Conservation (phyloP, 495 filamentous ascomycete species). For the Poronia punctata region DNA sequence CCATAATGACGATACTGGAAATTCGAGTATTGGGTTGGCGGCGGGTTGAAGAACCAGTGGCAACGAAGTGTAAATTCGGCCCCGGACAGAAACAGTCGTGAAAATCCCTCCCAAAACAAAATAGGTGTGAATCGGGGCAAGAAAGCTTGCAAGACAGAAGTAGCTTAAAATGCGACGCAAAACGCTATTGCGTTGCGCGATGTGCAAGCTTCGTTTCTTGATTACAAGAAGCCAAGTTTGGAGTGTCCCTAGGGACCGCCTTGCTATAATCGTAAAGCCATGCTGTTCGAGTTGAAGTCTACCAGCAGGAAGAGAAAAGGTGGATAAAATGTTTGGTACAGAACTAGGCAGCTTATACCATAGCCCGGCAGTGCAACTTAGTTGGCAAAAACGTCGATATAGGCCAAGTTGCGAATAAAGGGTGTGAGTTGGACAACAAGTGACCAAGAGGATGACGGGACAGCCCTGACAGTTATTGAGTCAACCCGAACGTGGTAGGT, state of each 20-base stretch:
- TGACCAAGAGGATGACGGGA: constrained; percentile 1
- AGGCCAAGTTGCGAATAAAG: neutral
- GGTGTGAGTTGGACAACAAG: neutral
- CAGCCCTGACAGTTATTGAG: neutral
- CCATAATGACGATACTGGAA: constrained; percentile 25
- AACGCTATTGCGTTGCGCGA: constrained; percentile 8
- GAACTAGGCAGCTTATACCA: constrained; percentile 1
- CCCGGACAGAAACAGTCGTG: neutral
- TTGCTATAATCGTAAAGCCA: constrained; percentile 49
- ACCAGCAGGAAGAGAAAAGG: constrained; percentile 3
- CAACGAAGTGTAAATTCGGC: neutral
- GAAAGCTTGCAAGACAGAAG: neutral
- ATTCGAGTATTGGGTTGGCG: too few species aligned
- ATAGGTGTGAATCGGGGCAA: neutral
- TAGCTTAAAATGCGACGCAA: neutral
- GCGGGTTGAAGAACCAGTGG: too few species aligned
- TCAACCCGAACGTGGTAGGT: constrained; percentile 2
- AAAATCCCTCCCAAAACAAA: neutral
- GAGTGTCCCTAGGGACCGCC: constrained; percentile 50
- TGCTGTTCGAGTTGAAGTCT: constrained; percentile 16
- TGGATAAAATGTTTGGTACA: constrained; percentile 6
- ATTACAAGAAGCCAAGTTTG: constrained; percentile 22
- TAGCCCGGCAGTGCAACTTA: too few species aligned
- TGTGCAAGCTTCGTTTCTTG: constrained; percentile 21
- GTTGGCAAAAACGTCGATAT: too few species aligned